Conservation (phyloP, 208 protist genomes). For the Trypanosoma conorhini region DNA sequence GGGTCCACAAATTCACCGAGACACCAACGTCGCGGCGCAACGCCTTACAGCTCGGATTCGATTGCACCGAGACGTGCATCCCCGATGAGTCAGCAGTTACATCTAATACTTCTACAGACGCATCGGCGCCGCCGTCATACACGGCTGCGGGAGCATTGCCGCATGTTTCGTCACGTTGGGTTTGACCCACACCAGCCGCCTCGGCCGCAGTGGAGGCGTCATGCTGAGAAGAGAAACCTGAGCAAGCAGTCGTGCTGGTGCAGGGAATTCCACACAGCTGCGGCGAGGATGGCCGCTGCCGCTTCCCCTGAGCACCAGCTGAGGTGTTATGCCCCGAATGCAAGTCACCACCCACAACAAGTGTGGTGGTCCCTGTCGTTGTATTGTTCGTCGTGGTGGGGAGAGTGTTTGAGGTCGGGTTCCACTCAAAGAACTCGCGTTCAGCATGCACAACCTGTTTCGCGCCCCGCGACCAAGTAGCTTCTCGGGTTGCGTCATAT, state of each 20-base stretch:
- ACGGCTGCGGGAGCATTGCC: neutral
- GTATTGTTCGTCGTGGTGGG: slow-evolving; percentile 10
- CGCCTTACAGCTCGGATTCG: neutral
- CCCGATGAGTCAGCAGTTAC: slow-evolving; percentile 1
- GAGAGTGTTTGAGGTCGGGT: slow-evolving; percentile 58
- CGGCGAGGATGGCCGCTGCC: neutral
- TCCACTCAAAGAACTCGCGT: slow-evolving; percentile 59
- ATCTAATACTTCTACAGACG: neutral
- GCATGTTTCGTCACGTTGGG: neutral
- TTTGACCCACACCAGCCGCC: neutral
- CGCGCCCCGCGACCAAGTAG: neutral
- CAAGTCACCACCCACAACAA: neutral
- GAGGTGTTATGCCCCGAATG: neutral
- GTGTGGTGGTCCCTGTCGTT: slow-evolving; percentile 4
- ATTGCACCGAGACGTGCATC: neutral
- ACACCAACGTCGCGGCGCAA: slow-evolving; percentile 8
- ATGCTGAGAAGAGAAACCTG: neutral
- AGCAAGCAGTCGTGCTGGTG: neutral
- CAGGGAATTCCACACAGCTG: neutral
- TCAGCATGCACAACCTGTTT: neutral
- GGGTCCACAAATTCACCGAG: neutral
- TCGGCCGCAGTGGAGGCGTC: neutral
- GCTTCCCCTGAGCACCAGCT: neutral
- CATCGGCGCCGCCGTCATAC: neutral
- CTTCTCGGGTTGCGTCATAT: neutral